These are phyloP conservation scores for Ogataea kodamae DNA, from an alignment of 805 yeast genomes.

Conservation along the genomic window DNA sequence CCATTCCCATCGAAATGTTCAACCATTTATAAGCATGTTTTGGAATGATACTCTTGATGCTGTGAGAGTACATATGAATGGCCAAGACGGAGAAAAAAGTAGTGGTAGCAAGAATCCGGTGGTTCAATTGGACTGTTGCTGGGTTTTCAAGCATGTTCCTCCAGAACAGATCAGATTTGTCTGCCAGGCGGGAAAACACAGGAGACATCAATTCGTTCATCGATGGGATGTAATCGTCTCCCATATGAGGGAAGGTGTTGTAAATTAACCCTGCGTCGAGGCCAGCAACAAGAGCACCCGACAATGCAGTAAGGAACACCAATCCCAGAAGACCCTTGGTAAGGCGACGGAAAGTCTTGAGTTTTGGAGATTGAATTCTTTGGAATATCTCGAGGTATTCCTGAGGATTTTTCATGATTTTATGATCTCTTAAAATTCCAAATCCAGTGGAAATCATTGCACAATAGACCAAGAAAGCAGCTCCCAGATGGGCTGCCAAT, in stretches of 20 bases:
- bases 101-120: constrained; percentile 78
- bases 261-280: constrained; percentile 96
- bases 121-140: constrained; percentile 89
- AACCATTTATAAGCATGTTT: constrained; percentile 51
- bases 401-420: constrained; percentile 63
- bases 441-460: constrained; percentile 91
- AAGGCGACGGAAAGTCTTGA: constrained; percentile 53
- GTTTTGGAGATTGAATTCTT: constrained; percentile 57
- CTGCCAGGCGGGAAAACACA: constrained; percentile 62
- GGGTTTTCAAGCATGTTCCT: constrained; percentile 94
- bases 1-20: constrained; percentile 78
- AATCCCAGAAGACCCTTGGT: constrained; percentile 58
- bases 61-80: constrained; percentile 64
- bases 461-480: constrained; percentile 83
- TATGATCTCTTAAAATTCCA: constrained; percentile 71
- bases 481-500: constrained; percentile 88
- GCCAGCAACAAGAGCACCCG: constrained; percentile 98
- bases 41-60: constrained; percentile 55
- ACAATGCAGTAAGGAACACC: constrained; percentile 87
- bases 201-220: constrained; percentile 74
- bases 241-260: constrained; percentile 97
- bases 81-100: constrained; percentile 72
- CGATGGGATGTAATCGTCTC: constrained; percentile 75
- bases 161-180: constrained; percentile 78
- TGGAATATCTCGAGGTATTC: constrained; percentile 51